Evolutionary conservation across 208 protist genomes (phyloP).

Genomic region (Balamuthia mandrillaris): DNA sequence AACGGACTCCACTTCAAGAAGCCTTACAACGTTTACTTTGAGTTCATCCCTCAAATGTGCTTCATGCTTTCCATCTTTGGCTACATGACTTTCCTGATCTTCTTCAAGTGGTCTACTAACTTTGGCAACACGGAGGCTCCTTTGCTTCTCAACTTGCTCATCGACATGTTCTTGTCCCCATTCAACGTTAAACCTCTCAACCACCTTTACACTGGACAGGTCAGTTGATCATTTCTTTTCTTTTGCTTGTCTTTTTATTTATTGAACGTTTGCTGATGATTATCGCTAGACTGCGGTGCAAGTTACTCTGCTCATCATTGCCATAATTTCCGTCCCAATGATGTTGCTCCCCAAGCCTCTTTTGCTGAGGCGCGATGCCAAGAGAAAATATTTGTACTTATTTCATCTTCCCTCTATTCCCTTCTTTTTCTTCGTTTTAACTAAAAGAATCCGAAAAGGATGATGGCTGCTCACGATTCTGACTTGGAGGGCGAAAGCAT

Average conservation of each 20-base stretch:
- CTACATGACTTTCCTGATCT: slow-evolving; percentile 94
- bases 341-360: slow-evolving; percentile 86
- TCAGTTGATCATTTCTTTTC: no score
- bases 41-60: slow-evolving; percentile 94
- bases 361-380: slow-evolving; percentile 51
- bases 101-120: slow-evolving; percentile 91
- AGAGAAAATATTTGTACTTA: no score
- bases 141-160: slow-evolving; percentile 82
- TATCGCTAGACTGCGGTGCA: no score
- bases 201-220: slow-evolving; percentile 45
- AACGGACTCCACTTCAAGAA: slow-evolving; percentile 87
- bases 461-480: no score
- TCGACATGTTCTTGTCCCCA: slow-evolving; percentile 87
- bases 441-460: no score
- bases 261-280: no score
- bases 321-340: slow-evolving; percentile 78
- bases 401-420: neutral
- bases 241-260: no score
- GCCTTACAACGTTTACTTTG: slow-evolving; percentile 77
- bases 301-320: slow-evolving; percentile 73
- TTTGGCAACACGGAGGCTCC: slow-evolving; percentile 53
- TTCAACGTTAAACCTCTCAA: neutral
- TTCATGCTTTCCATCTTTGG: slow-evolving; percentile 90
- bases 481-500: no score
- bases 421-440: neutral